Percentiles rank a stretch among this genome's conserved stretches.
Evolutionary conservation across 495 filamentous ascomycete genomes (phyloP).

Genomic region (Penicillium diatomitis): DNA sequence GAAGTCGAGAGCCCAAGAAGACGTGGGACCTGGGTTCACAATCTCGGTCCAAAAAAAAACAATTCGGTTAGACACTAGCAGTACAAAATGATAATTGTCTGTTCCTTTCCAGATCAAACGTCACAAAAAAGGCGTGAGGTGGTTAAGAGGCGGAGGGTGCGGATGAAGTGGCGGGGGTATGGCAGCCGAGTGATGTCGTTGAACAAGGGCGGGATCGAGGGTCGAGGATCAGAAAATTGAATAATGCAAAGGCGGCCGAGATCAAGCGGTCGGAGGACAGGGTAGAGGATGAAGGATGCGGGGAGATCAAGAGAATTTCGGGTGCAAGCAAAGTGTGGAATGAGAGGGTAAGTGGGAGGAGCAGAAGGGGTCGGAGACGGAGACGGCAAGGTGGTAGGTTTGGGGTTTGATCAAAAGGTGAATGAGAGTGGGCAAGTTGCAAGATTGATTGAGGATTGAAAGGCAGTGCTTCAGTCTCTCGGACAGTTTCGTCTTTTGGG

Average conservation of each 20-base stretch:
- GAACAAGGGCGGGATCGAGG: background rate
- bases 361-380: background rate
- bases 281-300: background rate
- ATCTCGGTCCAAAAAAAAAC: no score
- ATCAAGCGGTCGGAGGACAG: no score
- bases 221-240: background rate
- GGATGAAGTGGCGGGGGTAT: background rate
- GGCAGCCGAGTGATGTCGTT: background rate
- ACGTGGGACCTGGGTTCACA: background rate
- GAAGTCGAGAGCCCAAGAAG: slow-evolving; percentile 11
- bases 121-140: background rate
- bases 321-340: background rate
- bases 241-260: no score
- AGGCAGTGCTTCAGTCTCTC: background rate
- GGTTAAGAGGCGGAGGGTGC: background rate
- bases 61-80: no score
- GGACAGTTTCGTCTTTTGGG: no score
- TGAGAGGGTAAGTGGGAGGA: background rate
- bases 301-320: background rate
- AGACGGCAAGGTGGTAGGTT: background rate
- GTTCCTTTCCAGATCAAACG: no score
- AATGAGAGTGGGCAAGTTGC: background rate
- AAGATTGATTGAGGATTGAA: background rate
- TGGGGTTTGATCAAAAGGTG: background rate
- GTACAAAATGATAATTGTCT: no score